phyloP scores from a whole-genome alignment of 2,329 filamentous ascomycete species.

The Beauveria medogensis region DNA sequence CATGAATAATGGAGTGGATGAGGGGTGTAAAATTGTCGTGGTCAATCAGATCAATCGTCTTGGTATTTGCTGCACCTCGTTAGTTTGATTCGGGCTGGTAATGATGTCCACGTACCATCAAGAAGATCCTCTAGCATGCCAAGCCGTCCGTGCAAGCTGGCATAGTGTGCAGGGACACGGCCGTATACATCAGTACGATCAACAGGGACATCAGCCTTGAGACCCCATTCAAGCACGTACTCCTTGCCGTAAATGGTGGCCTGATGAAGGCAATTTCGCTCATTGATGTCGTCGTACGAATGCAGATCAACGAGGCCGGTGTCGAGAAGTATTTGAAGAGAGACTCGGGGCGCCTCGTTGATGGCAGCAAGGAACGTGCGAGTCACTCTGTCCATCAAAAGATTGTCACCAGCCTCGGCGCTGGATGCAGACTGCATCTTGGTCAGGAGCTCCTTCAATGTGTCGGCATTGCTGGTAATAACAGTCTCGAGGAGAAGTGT shows the following conservation, averaged over 20 bases:
- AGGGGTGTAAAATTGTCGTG: slow-evolving; percentile 96
- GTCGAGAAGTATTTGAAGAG: slow-evolving; percentile 67
- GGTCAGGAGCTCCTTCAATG: slow-evolving; percentile 71
- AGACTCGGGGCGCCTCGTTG: slow-evolving; percentile 70
- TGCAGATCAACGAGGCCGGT: slow-evolving; percentile 82
- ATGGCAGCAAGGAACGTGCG: slow-evolving; percentile 85
- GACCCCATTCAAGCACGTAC: slow-evolving; percentile 66
- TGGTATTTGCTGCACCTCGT: slow-evolving; percentile 45
- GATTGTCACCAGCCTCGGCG: slow-evolving; percentile 43
- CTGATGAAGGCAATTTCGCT: slow-evolving; percentile 92
- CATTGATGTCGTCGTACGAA: slow-evolving; percentile 95
- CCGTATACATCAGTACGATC: slow-evolving; percentile 87
- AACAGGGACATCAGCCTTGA: slow-evolving; percentile 69
- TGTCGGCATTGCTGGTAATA: slow-evolving; percentile 68
- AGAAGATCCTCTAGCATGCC: slow-evolving; percentile 74
- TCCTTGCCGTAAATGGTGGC: slow-evolving; percentile 87
- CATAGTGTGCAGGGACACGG: slow-evolving; percentile 87
- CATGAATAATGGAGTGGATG: slow-evolving; percentile 89
- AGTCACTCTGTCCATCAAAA: slow-evolving; percentile 68
- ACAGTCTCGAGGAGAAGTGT: slow-evolving; percentile 82
- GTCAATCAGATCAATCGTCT: slow-evolving; percentile 80
- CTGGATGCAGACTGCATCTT: slow-evolving; percentile 54
- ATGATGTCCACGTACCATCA: slow-evolving; percentile 36
- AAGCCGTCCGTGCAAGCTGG: slow-evolving; percentile 85
- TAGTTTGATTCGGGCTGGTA: slow-evolving; percentile 2